A percentile compares a stretch with the other conserved stretches of the same genome.
Conservation (phyloP, 768 basidiomycete species). For the Leucocoprinus birnbaumii region DNA sequence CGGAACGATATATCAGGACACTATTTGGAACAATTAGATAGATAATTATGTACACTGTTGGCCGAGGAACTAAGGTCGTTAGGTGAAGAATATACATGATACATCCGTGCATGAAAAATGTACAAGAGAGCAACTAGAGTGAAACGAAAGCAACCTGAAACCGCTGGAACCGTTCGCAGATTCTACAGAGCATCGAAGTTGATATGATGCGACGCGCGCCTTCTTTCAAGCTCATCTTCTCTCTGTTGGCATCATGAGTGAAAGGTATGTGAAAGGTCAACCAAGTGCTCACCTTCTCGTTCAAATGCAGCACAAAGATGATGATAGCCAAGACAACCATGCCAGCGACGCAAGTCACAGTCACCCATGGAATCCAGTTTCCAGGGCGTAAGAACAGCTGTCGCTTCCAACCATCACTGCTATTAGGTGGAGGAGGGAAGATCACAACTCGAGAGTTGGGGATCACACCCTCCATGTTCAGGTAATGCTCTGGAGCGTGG, state of each 20-base stretch:
- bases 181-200: conserved; percentile 91
- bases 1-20: too few species aligned
- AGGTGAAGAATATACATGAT: background rate
- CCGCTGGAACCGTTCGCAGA: background rate
- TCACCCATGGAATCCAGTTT: conserved; percentile 98
- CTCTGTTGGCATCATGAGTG: conserved; percentile 44
- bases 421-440: conserved; percentile 46
- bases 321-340: conserved; percentile 75
- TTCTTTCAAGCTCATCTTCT: conserved; percentile 90
- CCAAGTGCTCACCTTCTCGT: conserved; percentile 73
- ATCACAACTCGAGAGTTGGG: conserved; percentile 98
- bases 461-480: conserved; percentile 95
- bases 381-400: conserved; percentile 92
- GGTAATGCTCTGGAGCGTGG: conserved; percentile 67
- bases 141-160: background rate
- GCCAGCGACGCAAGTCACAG: conserved; percentile 76
- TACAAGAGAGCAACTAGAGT: background rate
- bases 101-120: background rate
- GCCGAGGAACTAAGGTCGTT: background rate
- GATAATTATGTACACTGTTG: conserved; percentile 2
- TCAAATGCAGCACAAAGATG: conserved; percentile 84
- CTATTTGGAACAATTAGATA: background rate
- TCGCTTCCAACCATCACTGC: conserved; percentile 72
- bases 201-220: conserved; percentile 89
- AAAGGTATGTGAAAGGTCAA: background rate